phyloP scores from a whole-genome alignment of 192 early-diverging fungal species.

The Chytriomyces sp. region DNA sequence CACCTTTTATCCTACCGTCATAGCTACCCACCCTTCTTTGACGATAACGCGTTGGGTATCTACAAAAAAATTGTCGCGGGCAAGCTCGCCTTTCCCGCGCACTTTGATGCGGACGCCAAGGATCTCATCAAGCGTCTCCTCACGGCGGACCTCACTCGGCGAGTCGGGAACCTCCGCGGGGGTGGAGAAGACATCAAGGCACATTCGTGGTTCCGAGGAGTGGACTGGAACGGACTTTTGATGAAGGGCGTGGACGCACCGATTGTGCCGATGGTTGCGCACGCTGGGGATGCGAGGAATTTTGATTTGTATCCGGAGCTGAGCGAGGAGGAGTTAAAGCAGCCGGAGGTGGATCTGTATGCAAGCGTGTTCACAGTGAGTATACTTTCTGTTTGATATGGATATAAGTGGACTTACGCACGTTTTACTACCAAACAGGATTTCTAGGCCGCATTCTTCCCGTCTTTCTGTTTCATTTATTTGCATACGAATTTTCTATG shows the following conservation, averaged over 20 bases:
- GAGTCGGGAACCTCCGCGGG: conserved; percentile 91
- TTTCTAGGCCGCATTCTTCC: conserved; percentile 9
- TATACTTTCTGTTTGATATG: too few relatives aligned
- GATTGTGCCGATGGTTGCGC: conserved; percentile 84
- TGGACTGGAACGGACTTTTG: conserved; percentile 89
- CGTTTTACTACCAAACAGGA: conserved; percentile 1
- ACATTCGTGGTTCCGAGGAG: conserved; percentile 92
- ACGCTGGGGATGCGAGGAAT: conserved; percentile 94
- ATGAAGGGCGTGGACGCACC: conserved; percentile 78
- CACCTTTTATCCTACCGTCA: background rate
- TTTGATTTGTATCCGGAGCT: conserved; percentile 97
- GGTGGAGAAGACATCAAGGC: conserved; percentile 90
- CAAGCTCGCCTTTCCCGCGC: conserved; percentile 82
- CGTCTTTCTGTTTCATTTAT: background rate
- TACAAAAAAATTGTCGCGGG: conserved; percentile 98
- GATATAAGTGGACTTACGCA: too few relatives aligned
- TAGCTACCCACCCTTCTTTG: conserved; percentile 95
- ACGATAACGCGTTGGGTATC: conserved; percentile 96
- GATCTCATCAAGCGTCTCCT: conserved; percentile 91
- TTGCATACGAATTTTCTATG: too few relatives aligned
- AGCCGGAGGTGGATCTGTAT: conserved; percentile 74
- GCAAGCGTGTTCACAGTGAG: conserved; percentile 66
- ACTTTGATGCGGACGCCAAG: conserved; percentile 81
- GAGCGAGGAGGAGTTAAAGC: conserved; percentile 57
- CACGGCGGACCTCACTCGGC: conserved; percentile 86